Evolutionary conservation across 805 yeast genomes (phyloP).

Genomic region (Candida schatavii): DNA sequence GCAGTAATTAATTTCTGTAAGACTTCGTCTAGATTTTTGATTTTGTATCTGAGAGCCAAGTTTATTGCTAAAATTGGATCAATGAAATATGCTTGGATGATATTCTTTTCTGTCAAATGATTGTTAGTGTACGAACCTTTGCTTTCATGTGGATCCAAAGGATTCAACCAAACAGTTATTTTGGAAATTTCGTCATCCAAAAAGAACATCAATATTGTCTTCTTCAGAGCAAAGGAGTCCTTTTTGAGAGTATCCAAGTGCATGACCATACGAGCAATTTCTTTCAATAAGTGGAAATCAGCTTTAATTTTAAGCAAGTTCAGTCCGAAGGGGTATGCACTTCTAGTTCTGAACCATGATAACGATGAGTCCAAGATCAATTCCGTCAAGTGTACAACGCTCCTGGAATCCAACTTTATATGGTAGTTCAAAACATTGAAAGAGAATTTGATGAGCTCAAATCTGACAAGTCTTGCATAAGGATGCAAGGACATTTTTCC

Average conservation of each 20-base stretch:
- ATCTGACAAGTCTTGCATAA: slow-evolving; percentile 68
- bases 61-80: slow-evolving; percentile 74
- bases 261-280: slow-evolving; percentile 39
- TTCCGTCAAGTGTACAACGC: slow-evolving; percentile 43
- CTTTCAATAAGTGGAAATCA: slow-evolving; percentile 59
- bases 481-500: slow-evolving; percentile 72
- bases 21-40: slow-evolving; percentile 35
- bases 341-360: slow-evolving; percentile 69
- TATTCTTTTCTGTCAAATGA: slow-evolving; percentile 36
- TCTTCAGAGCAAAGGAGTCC: slow-evolving; percentile 44
- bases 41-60: slow-evolving; percentile 59
- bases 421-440: slow-evolving; percentile 62
- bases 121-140: slow-evolving; percentile 33
- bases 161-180: slow-evolving; percentile 75
- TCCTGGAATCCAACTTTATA: slow-evolving; percentile 45
- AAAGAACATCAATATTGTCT: slow-evolving; percentile 56
- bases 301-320: slow-evolving; percentile 68
- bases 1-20: slow-evolving; percentile 45
- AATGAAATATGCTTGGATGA: slow-evolving; percentile 58
- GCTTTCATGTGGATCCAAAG: slow-evolving; percentile 45
- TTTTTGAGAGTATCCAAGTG: slow-evolving; percentile 18
- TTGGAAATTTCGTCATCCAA: slow-evolving; percentile 72
- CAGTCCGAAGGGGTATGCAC: slow-evolving; percentile 80
- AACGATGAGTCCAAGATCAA: slow-evolving; percentile 64
- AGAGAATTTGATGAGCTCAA: slow-evolving; percentile 69